Percentiles rank a stretch among this genome's conserved stretches.
Evolutionary conservation across 257 asterid genomes (phyloP).

Genomic region (Scutellaria minor): DNA sequence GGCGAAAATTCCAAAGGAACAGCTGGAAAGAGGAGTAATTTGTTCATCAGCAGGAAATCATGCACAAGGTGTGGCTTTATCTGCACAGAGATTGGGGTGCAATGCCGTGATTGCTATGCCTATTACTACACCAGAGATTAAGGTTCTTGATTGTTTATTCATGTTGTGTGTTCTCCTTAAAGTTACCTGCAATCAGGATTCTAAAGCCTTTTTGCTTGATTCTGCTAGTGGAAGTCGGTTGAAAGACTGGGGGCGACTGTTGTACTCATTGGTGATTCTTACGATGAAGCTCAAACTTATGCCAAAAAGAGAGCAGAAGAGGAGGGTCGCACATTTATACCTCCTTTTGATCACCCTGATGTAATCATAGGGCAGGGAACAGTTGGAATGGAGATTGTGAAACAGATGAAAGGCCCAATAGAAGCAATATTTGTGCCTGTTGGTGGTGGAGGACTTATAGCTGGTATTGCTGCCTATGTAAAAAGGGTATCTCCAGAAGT

Average conservation of each 20-base stretch:
- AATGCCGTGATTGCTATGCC: constrained; percentile 87
- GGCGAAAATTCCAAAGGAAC: constrained; percentile 81
- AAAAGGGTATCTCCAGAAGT: constrained; percentile 88
- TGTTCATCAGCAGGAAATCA: constrained; percentile 97
- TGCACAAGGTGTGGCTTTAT: constrained; percentile 90
- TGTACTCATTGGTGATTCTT: constrained; percentile 79
- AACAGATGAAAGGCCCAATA: constrained; percentile 64
- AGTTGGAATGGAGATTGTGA: constrained; percentile 87
- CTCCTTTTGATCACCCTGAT: constrained; percentile 95
- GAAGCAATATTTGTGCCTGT: constrained; percentile 88
- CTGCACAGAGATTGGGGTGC: constrained; percentile 76
- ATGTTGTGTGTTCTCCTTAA: constrained; percentile 6
- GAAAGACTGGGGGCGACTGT: constrained; percentile 83
- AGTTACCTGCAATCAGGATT: constrained; percentile 1
- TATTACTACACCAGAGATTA: constrained; percentile 86
- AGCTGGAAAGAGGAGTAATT: constrained; percentile 69
- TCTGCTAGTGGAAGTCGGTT: constrained; percentile 72
- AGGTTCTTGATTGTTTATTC: constrained; percentile 51
- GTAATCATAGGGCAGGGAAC: constrained; percentile 91
- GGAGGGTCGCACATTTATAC: constrained; percentile 75
- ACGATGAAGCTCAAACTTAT: constrained; percentile 87
- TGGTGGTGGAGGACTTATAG: constrained; percentile 94
- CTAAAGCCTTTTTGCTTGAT: constrained; percentile 31
- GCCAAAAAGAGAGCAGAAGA: constrained; percentile 74
- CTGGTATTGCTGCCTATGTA: constrained; percentile 91